Evolutionary conservation across 441 rosid species (phyloP).

Genomic region (Lepidium campestre): DNA sequence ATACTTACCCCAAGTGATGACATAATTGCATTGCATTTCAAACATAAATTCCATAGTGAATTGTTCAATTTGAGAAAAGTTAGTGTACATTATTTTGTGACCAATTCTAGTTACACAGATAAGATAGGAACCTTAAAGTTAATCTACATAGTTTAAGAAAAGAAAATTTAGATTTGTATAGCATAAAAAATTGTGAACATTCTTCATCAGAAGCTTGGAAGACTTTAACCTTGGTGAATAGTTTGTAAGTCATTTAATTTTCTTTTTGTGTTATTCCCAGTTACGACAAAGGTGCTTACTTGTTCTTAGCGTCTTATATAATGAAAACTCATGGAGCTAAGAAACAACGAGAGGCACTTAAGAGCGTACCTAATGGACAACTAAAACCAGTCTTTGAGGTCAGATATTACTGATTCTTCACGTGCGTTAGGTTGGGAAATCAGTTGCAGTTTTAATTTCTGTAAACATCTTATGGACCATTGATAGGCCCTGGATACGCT

Average conservation of each 20-base stretch:
- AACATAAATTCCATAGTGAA: neutral
- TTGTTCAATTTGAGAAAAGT: neutral
- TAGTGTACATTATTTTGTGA: neutral
- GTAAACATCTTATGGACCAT: conserved; percentile 3
- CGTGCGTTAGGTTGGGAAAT: neutral
- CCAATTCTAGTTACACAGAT: neutral
- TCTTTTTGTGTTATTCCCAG: conserved; percentile 36
- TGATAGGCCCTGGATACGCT: conserved; percentile 91
- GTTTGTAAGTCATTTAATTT: neutral
- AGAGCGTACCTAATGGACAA: conserved; percentile 53
- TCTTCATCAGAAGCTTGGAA: conserved; percentile 9
- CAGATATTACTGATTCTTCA: conserved; percentile 8
- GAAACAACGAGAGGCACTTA: conserved; percentile 76
- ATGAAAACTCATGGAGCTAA: conserved; percentile 93
- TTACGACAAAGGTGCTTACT: conserved; percentile 86
- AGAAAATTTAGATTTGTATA: neutral
- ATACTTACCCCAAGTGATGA: neutral
- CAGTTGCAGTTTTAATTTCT: conserved; percentile 7
- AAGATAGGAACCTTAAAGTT: neutral
- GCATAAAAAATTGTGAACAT: conserved; percentile 3
- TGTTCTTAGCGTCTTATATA: conserved; percentile 77
- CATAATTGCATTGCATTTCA: conserved; percentile 1
- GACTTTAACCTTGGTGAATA: neutral
- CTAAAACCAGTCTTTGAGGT: conserved; percentile 84
- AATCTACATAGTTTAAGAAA: neutral